A percentile compares a stretch with the other conserved stretches of the same genome.
These are phyloP conservation scores for Verruconis gallopava DNA, from an alignment of 2,329 filamentous ascomycete species.

Conservation along the genomic window DNA sequence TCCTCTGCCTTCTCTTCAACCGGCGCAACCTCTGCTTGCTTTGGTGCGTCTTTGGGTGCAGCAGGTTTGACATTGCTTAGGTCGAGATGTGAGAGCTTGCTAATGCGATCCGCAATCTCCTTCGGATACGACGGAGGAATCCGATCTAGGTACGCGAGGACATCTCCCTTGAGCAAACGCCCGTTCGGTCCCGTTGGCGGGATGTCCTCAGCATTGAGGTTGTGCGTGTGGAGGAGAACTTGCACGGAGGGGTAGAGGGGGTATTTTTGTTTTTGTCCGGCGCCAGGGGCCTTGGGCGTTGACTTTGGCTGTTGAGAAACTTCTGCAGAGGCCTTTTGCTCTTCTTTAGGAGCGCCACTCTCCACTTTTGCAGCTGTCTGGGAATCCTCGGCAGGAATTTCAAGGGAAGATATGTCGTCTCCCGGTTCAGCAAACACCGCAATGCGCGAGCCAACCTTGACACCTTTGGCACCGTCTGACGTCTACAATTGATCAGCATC, in stretches of 20 bases:
- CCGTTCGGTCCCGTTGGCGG: slow-evolving; percentile 77
- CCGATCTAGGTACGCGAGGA: slow-evolving; percentile 75
- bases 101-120: slow-evolving; percentile 56
- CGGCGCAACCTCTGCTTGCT: slow-evolving; percentile 33
- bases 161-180: slow-evolving; percentile 85
- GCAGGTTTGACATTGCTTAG: slow-evolving; percentile 89
- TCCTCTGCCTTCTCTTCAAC: slow-evolving; percentile 31
- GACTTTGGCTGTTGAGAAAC: background rate
- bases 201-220: slow-evolving; percentile 67
- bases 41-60: slow-evolving; percentile 28
- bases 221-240: slow-evolving; percentile 66
- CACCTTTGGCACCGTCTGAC: slow-evolving; percentile 58
- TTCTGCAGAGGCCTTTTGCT: slow-evolving; percentile 10
- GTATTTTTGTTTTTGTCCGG: slow-evolving; percentile 48
- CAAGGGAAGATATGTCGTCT: slow-evolving; percentile 62
- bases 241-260: slow-evolving; percentile 73
- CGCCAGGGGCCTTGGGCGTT: slow-evolving; percentile 21
- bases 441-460: slow-evolving; percentile 70
- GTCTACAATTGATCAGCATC: slow-evolving; percentile 33
- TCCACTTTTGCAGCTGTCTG: slow-evolving; percentile 26
- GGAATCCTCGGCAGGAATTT: slow-evolving; percentile 59
- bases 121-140: slow-evolving; percentile 61
- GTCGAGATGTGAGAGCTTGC: slow-evolving; percentile 71
- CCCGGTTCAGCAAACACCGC: slow-evolving; percentile 70
- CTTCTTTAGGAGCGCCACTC: slow-evolving; percentile 17